These are phyloP conservation scores for Gossypium trilobum DNA, from an alignment of 441 rosid species.

Conservation along the genomic window DNA sequence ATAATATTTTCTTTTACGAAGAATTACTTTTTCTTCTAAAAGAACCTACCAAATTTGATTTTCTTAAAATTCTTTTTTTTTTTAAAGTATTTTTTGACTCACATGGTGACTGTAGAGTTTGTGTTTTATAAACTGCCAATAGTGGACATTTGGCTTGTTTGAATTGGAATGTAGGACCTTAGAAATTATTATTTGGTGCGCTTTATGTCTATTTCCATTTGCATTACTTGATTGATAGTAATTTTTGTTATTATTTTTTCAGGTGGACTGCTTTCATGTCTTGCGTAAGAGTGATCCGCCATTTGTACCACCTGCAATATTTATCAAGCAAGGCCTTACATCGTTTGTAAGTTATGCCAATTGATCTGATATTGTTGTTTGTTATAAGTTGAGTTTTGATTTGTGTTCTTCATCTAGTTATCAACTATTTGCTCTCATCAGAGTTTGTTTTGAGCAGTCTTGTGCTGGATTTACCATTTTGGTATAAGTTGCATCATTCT, in stretches of 20 bases:
- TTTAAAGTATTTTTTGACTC: background rate
- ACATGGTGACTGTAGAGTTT: background rate
- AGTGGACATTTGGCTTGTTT: background rate
- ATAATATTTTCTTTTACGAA: background rate
- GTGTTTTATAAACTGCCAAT: background rate
- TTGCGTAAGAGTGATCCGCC: slow-evolving; percentile 95
- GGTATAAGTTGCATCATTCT: background rate
- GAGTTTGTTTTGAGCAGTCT: slow-evolving; percentile 6
- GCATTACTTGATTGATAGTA: slow-evolving; percentile 8
- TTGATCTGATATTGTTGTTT: background rate
- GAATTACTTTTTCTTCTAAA: background rate
- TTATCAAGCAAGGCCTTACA: slow-evolving; percentile 84
- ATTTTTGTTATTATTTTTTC: slow-evolving; percentile 17
- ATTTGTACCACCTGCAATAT: slow-evolving; percentile 66
- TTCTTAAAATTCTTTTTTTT: background rate
- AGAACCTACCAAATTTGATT: background rate
- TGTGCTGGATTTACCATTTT: background rate
- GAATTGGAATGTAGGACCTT: background rate
- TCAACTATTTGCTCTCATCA: slow-evolving; percentile 1
- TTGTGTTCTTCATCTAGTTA: slow-evolving; percentile 1
- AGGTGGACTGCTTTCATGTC: slow-evolving; percentile 99
- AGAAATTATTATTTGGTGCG: background rate
- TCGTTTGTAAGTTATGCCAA: slow-evolving; percentile 60
- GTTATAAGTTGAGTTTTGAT: background rate
- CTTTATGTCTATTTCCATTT: background rate